Conservation (phyloP, 192 early-diverging fungal species). For the Rhizoclosmatium sp. region DNA sequence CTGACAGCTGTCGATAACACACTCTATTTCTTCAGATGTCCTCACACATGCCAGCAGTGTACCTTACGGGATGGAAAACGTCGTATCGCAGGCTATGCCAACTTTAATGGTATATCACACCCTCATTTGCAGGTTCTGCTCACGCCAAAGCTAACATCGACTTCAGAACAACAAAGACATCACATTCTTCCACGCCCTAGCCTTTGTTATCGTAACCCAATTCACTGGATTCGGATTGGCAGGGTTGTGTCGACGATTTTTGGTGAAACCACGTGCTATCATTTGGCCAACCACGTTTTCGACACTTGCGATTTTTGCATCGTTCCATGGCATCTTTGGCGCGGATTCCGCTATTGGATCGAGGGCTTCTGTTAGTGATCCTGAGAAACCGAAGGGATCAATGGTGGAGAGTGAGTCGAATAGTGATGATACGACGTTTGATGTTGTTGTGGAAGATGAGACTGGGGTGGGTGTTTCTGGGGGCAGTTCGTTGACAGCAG, state of each 20-base stretch:
- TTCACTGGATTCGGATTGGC: slow-evolving; percentile 74
- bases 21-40: background rate
- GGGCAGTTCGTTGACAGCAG: too few relatives aligned
- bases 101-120: background rate
- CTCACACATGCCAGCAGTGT: background rate
- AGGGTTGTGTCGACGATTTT: slow-evolving; percentile 74
- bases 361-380: too few relatives aligned
- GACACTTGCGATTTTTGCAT: slow-evolving; percentile 34
- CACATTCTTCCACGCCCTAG: slow-evolving; percentile 33
- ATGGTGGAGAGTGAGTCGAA: too few relatives aligned
- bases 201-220: slow-evolving; percentile 71
- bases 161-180: background rate
- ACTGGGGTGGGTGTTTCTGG: too few relatives aligned
- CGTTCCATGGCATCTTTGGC: slow-evolving; percentile 2
- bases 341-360: background rate
- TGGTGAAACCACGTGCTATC: slow-evolving; percentile 86
- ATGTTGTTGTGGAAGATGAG: too few relatives aligned
- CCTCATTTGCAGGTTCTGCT: too few relatives aligned
- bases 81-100: slow-evolving; percentile 11
- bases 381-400: too few relatives aligned
- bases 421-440: too few relatives aligned
- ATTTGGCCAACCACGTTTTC: slow-evolving; percentile 52
- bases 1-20: background rate
- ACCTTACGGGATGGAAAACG: background rate
- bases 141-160: too few relatives aligned